These are phyloP conservation scores for Tuber indicum DNA, from an alignment of 495 filamentous ascomycete genomes.

Conservation along the genomic window DNA sequence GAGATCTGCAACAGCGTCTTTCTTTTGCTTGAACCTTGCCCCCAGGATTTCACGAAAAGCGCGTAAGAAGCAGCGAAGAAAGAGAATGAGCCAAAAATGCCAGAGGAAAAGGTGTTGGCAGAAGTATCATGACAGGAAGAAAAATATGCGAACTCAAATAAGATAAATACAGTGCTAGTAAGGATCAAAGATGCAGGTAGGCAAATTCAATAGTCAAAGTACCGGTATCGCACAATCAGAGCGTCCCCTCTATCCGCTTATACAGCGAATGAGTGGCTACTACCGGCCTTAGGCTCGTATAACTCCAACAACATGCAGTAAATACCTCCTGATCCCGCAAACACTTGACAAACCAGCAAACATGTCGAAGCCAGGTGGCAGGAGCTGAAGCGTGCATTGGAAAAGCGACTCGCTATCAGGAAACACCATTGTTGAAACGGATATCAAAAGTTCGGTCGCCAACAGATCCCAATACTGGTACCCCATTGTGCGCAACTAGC, in stretches of 20 bases:
- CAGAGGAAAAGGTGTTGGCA: neutral
- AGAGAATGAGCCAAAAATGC: neutral
- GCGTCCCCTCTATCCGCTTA: neutral
- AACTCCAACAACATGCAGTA: neutral
- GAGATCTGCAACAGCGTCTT: neutral
- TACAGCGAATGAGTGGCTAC: neutral
- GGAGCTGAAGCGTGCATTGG: neutral
- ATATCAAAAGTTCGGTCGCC: neutral
- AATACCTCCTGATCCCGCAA: neutral
- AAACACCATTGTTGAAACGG: neutral
- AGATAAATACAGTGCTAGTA: neutral
- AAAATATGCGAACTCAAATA: neutral
- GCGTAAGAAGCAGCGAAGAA: neutral
- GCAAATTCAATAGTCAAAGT: neutral
- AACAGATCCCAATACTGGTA: neutral
- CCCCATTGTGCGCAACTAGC: neutral
- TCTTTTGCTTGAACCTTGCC: neutral
- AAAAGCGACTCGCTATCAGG: neutral
- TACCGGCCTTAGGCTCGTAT: neutral
- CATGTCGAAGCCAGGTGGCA: neutral
- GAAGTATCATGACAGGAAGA: neutral
- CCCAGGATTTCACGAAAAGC: neutral
- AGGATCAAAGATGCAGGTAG: neutral
- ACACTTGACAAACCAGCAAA: neutral
- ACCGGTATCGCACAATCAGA: neutral